phyloP scores from a whole-genome alignment of 257 asterid genomes.

The Solanum paucissectum region DNA sequence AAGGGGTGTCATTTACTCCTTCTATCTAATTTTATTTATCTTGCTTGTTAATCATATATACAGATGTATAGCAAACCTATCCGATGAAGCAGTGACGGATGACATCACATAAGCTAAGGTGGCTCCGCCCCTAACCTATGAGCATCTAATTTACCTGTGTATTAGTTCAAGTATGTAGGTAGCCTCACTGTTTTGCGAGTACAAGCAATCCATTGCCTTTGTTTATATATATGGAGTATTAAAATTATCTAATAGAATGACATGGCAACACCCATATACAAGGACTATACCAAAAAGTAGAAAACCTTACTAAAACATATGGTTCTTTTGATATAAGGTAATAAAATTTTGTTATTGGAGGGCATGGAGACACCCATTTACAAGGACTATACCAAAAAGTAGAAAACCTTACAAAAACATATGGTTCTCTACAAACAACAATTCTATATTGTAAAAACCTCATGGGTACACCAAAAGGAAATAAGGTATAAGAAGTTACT shows the following conservation, averaged over 20 bases:
- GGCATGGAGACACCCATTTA: background rate
- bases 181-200: background rate
- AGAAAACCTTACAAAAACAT: background rate
- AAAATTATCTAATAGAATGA: background rate
- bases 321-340: background rate
- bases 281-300: no score
- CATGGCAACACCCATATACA: background rate
- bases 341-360: background rate
- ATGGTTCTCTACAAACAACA: background rate
- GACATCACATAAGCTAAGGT: background rate
- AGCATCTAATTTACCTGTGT: background rate
- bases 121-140: background rate
- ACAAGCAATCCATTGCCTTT: background rate
- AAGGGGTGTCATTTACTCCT: background rate
- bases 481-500: background rate
- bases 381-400: background rate
- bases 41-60: background rate
- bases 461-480: background rate
- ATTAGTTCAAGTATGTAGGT: background rate
- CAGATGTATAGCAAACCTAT: background rate
- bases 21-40: background rate
- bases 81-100: background rate
- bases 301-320: no score
- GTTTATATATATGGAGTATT: background rate
- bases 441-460: background rate